A percentile compares a stretch with the other conserved stretches of the same genome.
These are phyloP conservation scores for Talaromyces sp. DNA, from an alignment of 2,329 filamentous ascomycete species.

Conservation along the genomic window DNA sequence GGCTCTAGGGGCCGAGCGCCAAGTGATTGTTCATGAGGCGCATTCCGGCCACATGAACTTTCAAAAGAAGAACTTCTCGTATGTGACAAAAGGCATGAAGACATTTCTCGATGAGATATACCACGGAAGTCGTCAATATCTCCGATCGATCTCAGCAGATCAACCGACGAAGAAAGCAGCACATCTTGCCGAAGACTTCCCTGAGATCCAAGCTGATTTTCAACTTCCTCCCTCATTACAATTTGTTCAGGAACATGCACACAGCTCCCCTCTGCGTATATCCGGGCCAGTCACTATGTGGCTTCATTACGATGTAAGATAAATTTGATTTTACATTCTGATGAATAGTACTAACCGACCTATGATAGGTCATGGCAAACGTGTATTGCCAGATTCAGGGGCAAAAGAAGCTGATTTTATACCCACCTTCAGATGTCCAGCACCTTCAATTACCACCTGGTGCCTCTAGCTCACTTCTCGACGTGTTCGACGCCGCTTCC, in stretches of 20 bases:
- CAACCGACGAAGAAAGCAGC: constrained; percentile 65
- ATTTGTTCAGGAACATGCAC: constrained; percentile 55
- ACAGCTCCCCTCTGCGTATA: constrained; percentile 74
- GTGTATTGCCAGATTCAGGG: constrained; percentile 74
- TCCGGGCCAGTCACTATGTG: constrained; percentile 80
- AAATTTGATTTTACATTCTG: constrained; percentile 6
- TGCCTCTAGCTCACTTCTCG: constrained; percentile 70
- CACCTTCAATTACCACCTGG: constrained; percentile 67
- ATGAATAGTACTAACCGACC: not conserved
- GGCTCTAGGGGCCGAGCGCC: constrained; percentile 54
- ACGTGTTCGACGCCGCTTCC: constrained; percentile 54
- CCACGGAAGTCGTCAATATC: constrained; percentile 60
- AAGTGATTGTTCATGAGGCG: constrained; percentile 70
- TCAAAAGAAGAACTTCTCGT: constrained; percentile 73
- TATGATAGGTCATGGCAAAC: constrained; percentile 70
- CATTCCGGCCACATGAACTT: constrained; percentile 67
- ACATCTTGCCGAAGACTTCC: constrained; percentile 66
- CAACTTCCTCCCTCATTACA: constrained; percentile 56
- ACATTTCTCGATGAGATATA: constrained; percentile 59
- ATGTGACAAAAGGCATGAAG: constrained; percentile 62
- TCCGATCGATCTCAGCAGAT: constrained; percentile 68
- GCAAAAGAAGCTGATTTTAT: constrained; percentile 67
- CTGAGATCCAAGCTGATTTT: constrained; percentile 64
- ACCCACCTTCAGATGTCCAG: constrained; percentile 68
- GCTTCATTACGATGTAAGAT: constrained; percentile 76